Base-by-base conservation (phyloP, 106 monocot genomes). In the Allium sativum region DNA sequence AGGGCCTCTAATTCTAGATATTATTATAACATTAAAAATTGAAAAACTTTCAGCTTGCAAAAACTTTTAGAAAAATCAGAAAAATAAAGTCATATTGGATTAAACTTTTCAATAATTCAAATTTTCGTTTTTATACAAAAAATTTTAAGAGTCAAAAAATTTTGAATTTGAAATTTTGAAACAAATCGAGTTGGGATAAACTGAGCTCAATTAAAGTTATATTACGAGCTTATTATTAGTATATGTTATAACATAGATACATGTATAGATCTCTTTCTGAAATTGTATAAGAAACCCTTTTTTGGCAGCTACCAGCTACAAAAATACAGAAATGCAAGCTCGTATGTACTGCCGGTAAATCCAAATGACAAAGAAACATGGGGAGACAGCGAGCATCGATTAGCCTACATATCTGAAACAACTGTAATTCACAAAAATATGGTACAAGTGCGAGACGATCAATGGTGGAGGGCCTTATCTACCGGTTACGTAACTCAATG, bases 351-450 rank as follows among this genome's bases (percentile, higher is more conserved):
- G 12, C 96, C 96, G 0, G 91, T 91, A 18, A 91, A 87, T 72
- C 84, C 84, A 14, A 78, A 72, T 20, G 87, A 96, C 77, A 96
- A 85, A 56, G 96, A 87, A 50, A 96, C 96, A 16, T 87, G 96
- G 96, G 96, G 96, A 17, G 96, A 96, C 66, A 96, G 96, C 21
- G 96, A 96, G 82, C 96, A 96, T 69, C 69, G 95, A 41, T 87
- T 96, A 45, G 95, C 95, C 15, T 90, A 96, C 55, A 84, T 96
- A 7, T 81, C 90, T 12, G 96, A 96, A 62, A 96, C 96, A 21
- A 96, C 96, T 0, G 96, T 96, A 17, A 96, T 96, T 52, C 91
- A 87, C 79, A 96, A 96, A 56, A 91, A 91, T 59, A 54, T 85
- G 15, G 82, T 96, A 7, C 87, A 91, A 59, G 91, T 96, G 9